Evolutionary conservation across 352 stramenopile genomes (phyloP), one percentile per base, ranked within the genome.

Genomic region (Peronospora belbahrii): DNA sequence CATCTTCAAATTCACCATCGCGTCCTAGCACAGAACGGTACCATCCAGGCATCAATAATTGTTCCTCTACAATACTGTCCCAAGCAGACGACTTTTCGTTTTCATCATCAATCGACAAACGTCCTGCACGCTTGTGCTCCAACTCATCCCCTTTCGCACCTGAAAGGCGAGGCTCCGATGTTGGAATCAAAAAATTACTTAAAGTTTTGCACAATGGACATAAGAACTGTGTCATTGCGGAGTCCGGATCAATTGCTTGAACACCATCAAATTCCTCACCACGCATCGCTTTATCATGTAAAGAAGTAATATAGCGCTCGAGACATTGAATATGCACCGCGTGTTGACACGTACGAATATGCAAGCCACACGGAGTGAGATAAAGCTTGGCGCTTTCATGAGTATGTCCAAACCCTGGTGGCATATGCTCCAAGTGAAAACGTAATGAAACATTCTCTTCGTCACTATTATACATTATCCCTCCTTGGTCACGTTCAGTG

Each of bases 141-240:
- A 27, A 34, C 18, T 59, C 37, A 17, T 72, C 42, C 14, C 45
- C 48, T 18, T 61, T 59, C 6, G 17, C 37, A 6, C 49, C 58
- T 17, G 55, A 61, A 33, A 52, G 39, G 18, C 59, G 56, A 3
- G 75, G 74, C 37, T 85, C 71, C 5, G 73, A 75, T 6, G 75
- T 83, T 18, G 88, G 87, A 22, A 97, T 75, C 20, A 97, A 58
- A 34, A 95, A 89, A 50, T 97, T 97, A 53, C 82, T 92, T 22
- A 97, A 48, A 6, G 71, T 93, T 65, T 97, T 97, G 61, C 88
- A 97, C 38, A 97, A 46, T 6, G 88, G 88, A 45, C 88, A 97
- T 35, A 97, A 51, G 19, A 96, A 97, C 54, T 97, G 83, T 4
- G 76, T 94, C 83, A 94, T 94, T 7, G 76, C 70, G 30, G 83